Conservation (phyloP, 305 asterid species). For the Plantago coronopus region DNA sequence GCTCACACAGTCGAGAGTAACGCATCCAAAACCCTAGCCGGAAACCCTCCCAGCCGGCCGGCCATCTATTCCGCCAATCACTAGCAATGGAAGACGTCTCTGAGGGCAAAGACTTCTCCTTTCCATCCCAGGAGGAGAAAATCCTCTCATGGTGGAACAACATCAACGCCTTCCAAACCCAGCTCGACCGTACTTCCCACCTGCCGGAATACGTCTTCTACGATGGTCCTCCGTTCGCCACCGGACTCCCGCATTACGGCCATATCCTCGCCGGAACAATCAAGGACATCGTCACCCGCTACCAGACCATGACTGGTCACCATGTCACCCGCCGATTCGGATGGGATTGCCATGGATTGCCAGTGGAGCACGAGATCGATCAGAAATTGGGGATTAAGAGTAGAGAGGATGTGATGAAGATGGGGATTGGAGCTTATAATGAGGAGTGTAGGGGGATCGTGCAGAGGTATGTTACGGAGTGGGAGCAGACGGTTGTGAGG, state of each 20-base stretch:
- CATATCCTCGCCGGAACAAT: constrained; percentile 92
- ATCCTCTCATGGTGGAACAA: constrained; percentile 69
- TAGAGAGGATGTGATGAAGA: constrained; percentile 61
- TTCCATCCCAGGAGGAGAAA: constrained; percentile 67
- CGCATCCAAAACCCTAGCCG: constrained; percentile 34
- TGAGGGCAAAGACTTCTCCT: constrained; percentile 88
- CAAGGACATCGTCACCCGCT: constrained; percentile 86
- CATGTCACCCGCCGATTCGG: constrained; percentile 94
- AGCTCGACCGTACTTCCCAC: constrained; percentile 58
- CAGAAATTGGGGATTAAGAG: constrained; percentile 53
- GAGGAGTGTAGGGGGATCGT: constrained; percentile 87
- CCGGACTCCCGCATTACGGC: constrained; percentile 95
- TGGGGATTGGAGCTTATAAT: constrained; percentile 84
- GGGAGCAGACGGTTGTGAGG: constrained; percentile 89
- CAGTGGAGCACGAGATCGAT: constrained; percentile 94
- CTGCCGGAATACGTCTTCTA: constrained; percentile 83
- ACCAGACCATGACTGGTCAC: constrained; percentile 89
- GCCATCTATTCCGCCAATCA: too few relatives aligned
- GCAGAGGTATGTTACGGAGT: constrained; percentile 78
- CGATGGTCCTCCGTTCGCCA: constrained; percentile 97
- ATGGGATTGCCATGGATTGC: constrained; percentile 97
- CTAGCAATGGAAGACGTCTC: constrained; percentile 82
- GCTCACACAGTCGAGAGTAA: too few relatives aligned
- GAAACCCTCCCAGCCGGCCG: constrained; percentile 25
- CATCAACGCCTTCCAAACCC: constrained; percentile 75